These are phyloP conservation scores for Willaertia magna DNA, from an alignment of 208 protist species.

Conservation along the genomic window DNA sequence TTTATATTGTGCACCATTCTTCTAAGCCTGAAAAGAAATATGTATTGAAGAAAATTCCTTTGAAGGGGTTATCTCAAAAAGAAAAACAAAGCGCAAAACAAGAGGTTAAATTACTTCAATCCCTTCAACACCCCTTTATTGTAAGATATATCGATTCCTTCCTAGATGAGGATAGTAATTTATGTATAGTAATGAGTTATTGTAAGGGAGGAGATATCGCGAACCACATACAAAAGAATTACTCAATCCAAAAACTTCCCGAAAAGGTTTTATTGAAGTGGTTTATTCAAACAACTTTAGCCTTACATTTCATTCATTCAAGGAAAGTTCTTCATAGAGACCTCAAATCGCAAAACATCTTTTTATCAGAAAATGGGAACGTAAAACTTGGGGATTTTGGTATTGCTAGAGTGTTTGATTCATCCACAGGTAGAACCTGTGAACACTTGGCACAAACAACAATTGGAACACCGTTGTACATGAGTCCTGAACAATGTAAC, in stretches of 20 bases:
- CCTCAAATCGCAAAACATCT: constrained; percentile 80
- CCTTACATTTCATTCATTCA: constrained; percentile 66
- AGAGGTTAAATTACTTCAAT: not conserved
- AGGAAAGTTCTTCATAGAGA: constrained; percentile 78
- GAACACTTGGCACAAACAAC: constrained; percentile 74
- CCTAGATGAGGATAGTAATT: not conserved
- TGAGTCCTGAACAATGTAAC: constrained; percentile 33
- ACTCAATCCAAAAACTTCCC: not conserved
- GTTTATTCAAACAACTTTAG: constrained; percentile 57
- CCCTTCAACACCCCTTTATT: constrained; percentile 8
- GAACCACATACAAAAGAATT: not conserved
- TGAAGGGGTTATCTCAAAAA: not conserved
- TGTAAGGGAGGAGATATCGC: constrained; percentile 9
- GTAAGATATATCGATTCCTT: constrained; percentile 14
- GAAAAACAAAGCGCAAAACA: constrained; percentile 10
- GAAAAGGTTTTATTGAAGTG: constrained; percentile 25
- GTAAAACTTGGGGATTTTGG: constrained; percentile 82
- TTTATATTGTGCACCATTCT: not conserved
- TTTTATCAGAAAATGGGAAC: constrained; percentile 63
- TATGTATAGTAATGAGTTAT: constrained; percentile 13
- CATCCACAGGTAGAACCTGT: constrained; percentile 38
- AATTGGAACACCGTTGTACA: constrained; percentile 80
- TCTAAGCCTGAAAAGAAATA: not conserved
- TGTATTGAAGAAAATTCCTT: constrained; percentile 11
- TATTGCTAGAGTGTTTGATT: constrained; percentile 63